Conservation (phyloP, 371 early-diverging fungal species). For the Syncephalastrum sp. region DNA sequence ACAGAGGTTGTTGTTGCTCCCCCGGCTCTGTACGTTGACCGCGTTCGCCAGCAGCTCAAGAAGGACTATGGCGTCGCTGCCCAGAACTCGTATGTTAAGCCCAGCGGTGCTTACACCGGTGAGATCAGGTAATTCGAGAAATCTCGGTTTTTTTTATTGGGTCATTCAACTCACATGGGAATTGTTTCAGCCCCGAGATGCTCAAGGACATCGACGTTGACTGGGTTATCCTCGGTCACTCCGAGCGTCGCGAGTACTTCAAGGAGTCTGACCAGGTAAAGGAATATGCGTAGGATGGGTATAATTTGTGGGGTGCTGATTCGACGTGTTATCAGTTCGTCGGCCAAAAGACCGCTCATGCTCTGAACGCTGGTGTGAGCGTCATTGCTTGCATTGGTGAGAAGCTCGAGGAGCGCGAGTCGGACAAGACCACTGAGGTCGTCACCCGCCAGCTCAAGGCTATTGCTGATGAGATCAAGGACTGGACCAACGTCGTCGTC, state of each 20-base stretch:
- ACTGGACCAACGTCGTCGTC: slow-evolving; percentile 94
- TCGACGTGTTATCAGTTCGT: slow-evolving; percentile 43
- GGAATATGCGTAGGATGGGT: not conserved
- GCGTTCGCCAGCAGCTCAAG: slow-evolving; percentile 73
- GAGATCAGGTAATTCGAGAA: slow-evolving; percentile 81
- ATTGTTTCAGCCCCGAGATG: slow-evolving; percentile 74
- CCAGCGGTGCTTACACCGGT: slow-evolving; percentile 98
- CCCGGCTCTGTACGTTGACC: slow-evolving; percentile 91
- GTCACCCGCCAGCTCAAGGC: slow-evolving; percentile 90
- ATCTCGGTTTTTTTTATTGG: not conserved
- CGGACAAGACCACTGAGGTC: slow-evolving; percentile 82
- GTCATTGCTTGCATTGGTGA: slow-evolving; percentile 99
- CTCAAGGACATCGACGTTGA: slow-evolving; percentile 94
- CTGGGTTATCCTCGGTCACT: slow-evolving; percentile 99
- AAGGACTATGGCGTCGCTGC: slow-evolving; percentile 92
- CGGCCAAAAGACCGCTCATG: slow-evolving; percentile 88
- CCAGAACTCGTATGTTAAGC: slow-evolving; percentile 91
- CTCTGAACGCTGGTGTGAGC: slow-evolving; percentile 84
- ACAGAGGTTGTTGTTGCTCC: slow-evolving; percentile 97
- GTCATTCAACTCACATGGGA: not conserved
- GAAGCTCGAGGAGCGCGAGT: slow-evolving; percentile 91
- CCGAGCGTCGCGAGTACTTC: slow-evolving; percentile 96
- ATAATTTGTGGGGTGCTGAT: not conserved
- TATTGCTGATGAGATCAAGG: slow-evolving; percentile 65
- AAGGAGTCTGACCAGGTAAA: slow-evolving; percentile 85